Evolutionary conservation across 2,329 filamentous ascomycete genomes (phyloP).

Genomic region (Nothophaeocryptopus gaeumannii): DNA sequence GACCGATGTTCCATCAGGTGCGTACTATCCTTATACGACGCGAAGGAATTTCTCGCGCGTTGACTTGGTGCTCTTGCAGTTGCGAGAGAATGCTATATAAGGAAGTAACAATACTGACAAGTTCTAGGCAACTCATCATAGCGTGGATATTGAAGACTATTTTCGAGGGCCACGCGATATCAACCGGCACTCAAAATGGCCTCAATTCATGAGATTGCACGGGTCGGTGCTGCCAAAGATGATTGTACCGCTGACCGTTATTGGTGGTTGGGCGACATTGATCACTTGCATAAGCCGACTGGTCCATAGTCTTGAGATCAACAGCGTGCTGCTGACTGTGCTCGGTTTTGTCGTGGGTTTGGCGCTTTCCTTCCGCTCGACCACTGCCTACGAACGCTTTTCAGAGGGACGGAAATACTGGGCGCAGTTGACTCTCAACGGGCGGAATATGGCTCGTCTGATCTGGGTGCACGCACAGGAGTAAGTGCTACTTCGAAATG

Average conservation of each 20-base stretch:
- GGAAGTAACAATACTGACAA: no score
- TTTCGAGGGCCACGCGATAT: constrained; percentile 59
- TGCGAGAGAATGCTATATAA: background rate
- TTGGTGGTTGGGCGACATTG: constrained; percentile 63
- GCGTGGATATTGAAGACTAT: constrained; percentile 32
- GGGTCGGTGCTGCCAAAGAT: constrained; percentile 72
- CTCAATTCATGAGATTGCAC: constrained; percentile 71
- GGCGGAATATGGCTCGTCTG: constrained; percentile 61
- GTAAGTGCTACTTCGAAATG: constrained; percentile 4
- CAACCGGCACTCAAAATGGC: constrained; percentile 72
- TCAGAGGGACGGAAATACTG: constrained; percentile 61
- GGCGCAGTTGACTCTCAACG: constrained; percentile 56
- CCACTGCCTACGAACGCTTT: constrained; percentile 71
- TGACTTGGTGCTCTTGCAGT: background rate
- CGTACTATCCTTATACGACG: no score
- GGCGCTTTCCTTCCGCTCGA: constrained; percentile 72
- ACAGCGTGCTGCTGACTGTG: constrained; percentile 69
- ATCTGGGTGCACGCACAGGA: constrained; percentile 78
- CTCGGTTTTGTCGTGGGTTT: constrained; percentile 79
- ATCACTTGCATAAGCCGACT: constrained; percentile 58
- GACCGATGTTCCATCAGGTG: constrained; percentile 9
- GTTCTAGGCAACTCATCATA: constrained; percentile 16
- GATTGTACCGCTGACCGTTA: constrained; percentile 64
- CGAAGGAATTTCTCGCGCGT: background rate
- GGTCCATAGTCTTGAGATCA: constrained; percentile 51